Conservation (phyloP, 2,329 filamentous ascomycete species). For the Venturia pyrina region DNA sequence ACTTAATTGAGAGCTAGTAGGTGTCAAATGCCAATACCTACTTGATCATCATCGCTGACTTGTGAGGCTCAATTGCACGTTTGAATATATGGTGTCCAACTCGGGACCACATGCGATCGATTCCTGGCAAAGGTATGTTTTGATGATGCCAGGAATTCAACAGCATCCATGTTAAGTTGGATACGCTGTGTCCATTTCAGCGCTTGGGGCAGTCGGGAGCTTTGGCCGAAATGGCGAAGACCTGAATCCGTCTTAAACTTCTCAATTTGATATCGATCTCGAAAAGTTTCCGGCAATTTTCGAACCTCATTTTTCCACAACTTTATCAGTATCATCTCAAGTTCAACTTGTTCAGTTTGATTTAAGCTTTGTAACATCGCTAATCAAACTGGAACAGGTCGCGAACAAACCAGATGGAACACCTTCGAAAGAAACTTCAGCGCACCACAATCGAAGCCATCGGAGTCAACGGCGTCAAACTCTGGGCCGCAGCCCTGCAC, state of each 20-base stretch:
- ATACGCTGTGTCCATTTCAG: not conserved
- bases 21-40: not conserved
- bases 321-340: not conserved
- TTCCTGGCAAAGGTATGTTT: not conserved
- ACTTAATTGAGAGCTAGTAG: not conserved
- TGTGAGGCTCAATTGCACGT: not conserved
- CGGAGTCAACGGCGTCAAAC: conserved; percentile 23
- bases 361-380: not conserved
- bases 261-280: not conserved
- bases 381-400: not conserved
- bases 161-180: not conserved
- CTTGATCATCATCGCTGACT: not conserved
- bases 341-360: not conserved
- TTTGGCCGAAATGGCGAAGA: not conserved
- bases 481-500: conserved; percentile 28
- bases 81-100: not conserved
- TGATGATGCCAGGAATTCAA: not conserved
- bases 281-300: not conserved
- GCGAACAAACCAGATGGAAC: conserved; percentile 18
- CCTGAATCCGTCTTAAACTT: not conserved
- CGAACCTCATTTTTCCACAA: not conserved
- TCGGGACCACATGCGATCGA: not conserved
- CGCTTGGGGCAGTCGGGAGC: not conserved
- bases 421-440: conserved; percentile 30
- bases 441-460: conserved; percentile 26